phyloP scores from a whole-genome alignment of 2,329 filamentous ascomycete species.

The Dactylellina parvicollis region DNA sequence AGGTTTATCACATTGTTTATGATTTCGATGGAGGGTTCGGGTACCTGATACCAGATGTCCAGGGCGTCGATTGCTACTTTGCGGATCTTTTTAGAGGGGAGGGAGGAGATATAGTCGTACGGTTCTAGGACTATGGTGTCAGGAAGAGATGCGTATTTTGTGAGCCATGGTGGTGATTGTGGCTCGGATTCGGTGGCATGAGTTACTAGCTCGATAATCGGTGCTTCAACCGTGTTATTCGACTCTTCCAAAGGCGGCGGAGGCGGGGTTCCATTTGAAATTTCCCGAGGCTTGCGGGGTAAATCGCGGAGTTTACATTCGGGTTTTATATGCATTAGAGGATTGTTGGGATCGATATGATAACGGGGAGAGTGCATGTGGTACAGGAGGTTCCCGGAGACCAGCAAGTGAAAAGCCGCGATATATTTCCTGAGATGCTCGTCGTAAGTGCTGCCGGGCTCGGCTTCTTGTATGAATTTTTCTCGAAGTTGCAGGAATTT shows the following conservation, averaged over 20 bases:
- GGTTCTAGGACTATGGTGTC: conserved; percentile 16
- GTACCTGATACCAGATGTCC: conserved; percentile 31
- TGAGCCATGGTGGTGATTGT: not conserved
- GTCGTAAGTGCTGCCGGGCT: too few relatives aligned
- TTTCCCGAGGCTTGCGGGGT: not conserved
- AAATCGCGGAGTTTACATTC: not conserved
- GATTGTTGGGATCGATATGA: not conserved
- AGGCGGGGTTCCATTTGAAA: too few relatives aligned
- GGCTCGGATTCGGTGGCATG: not conserved
- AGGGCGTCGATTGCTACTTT: conserved; percentile 16
- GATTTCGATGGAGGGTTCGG: conserved; percentile 2
- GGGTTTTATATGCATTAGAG: not conserved
- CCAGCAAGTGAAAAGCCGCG: not conserved
- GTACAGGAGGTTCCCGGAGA: not conserved
- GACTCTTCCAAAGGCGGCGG: too few relatives aligned
- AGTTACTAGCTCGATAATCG: not conserved
- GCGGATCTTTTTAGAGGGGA: conserved; percentile 20
- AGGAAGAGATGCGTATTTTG: not conserved
- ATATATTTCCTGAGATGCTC: too few relatives aligned
- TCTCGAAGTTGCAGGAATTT: too few relatives aligned
- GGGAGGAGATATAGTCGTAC: conserved; percentile 2
- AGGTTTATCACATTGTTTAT: conserved; percentile 13
- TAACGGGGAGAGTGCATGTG: not conserved
- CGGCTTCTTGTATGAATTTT: too few relatives aligned
- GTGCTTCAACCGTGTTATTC: not conserved